Evolutionary conservation across 129 eudicot species (phyloP).

Genomic region (Artemisia argyi): DNA sequence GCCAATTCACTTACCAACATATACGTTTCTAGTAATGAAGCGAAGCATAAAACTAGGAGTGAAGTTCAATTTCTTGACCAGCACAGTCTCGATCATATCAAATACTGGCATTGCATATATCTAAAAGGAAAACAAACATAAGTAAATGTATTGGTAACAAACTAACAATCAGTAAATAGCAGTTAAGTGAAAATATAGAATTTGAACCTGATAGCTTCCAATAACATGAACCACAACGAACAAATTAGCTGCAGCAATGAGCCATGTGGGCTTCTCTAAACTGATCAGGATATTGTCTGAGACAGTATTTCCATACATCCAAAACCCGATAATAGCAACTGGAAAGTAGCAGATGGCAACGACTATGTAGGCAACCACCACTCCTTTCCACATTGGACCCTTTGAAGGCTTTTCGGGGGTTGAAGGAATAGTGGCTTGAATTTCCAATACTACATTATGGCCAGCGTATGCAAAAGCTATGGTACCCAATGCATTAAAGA

Average conservation of each 20-base stretch:
- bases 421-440: conserved; percentile 70
- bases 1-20: conserved; percentile 54
- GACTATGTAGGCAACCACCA: conserved; percentile 49
- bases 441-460: conserved; percentile 61
- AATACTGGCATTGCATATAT: conserved; percentile 85
- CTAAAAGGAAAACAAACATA: conserved; percentile 23
- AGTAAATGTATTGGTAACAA: too few relatives aligned
- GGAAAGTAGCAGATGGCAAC: conserved; percentile 66
- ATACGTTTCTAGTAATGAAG: conserved; percentile 52
- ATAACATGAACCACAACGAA: conserved; percentile 63
- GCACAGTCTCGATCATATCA: conserved; percentile 72
- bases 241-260: conserved; percentile 54
- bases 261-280: conserved; percentile 53
- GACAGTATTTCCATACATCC: conserved; percentile 45
- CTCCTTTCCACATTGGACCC: conserved; percentile 72
- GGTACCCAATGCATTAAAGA: conserved; percentile 55
- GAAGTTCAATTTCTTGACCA: conserved; percentile 63
- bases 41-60: conserved; percentile 52
- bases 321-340: conserved; percentile 51
- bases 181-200: background rate
- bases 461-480: conserved; percentile 71
- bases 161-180: too few relatives aligned
- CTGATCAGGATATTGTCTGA: conserved; percentile 45
- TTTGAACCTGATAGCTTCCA: conserved; percentile 67
- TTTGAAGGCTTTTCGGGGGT: conserved; percentile 67